Conservation (phyloP, 2,329 filamentous ascomycete genomes). For the Ramularia endophylla region DNA sequence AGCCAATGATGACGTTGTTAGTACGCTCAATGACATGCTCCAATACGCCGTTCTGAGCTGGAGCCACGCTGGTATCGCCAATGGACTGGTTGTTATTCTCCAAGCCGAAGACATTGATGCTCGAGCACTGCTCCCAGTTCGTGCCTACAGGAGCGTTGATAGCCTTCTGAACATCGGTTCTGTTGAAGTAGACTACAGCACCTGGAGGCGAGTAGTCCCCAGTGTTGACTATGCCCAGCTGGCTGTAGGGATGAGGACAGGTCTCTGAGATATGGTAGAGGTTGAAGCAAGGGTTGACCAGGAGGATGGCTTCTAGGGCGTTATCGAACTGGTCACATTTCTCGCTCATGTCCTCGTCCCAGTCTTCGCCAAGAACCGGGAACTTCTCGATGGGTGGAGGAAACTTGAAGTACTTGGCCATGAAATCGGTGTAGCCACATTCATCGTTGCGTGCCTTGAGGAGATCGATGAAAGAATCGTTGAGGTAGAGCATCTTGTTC, state of each 20-base stretch:
- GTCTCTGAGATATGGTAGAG: constrained; percentile 27
- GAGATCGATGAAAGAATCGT: constrained; percentile 36
- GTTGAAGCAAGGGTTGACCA: constrained; percentile 31
- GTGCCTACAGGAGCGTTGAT: constrained; percentile 28
- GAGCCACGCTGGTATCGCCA: constrained; percentile 16
- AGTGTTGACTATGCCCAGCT: constrained; percentile 6
- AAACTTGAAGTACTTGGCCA: constrained; percentile 44
- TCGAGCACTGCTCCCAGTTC: constrained; percentile 24
- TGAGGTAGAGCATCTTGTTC: constrained; percentile 36
- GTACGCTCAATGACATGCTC: constrained; percentile 27
- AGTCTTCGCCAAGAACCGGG: constrained; percentile 7
- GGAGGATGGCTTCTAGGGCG: constrained; percentile 25
- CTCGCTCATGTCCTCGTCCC: not conserved
- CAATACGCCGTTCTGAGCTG: constrained; percentile 12
- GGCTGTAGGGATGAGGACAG: constrained; percentile 23
- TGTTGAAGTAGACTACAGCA: constrained; percentile 27
- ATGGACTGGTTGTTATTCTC: constrained; percentile 2
- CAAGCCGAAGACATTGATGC: constrained; percentile 5
- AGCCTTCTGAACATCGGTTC: constrained; percentile 29
- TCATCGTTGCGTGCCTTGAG: constrained; percentile 30
- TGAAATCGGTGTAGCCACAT: constrained; percentile 38
- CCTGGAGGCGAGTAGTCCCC: constrained; percentile 1
- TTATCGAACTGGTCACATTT: constrained; percentile 29
- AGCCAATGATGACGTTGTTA: constrained; percentile 29
- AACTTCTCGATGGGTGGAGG: constrained; percentile 27